Percentiles rank a stretch among this genome's conserved stretches.
Conservation (phyloP, 1,139 yeast genomes). For the Hyphopichia khmerensis region DNA sequence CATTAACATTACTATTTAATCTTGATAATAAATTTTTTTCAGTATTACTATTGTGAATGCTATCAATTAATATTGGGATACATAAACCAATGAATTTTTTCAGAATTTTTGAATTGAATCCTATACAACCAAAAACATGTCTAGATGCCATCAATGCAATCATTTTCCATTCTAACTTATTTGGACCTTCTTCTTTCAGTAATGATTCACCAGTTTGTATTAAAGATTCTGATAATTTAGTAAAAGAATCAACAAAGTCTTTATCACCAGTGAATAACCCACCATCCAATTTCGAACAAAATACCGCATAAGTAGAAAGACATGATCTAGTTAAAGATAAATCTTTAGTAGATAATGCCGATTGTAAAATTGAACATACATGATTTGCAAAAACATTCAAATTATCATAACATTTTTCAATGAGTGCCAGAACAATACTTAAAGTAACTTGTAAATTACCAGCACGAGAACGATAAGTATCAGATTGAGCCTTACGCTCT, state of each 20-base stretch:
- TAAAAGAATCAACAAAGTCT: constrained; percentile 53
- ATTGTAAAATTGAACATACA: constrained; percentile 48
- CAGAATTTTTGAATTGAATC: constrained; percentile 37
- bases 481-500: constrained; percentile 60
- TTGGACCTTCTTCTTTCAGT: constrained; percentile 27
- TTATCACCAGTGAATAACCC: constrained; percentile 73
- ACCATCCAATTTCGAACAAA: constrained; percentile 66
- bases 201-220: constrained; percentile 22
- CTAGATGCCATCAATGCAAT: constrained; percentile 46
- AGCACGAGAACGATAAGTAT: constrained; percentile 58
- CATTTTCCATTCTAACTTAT: constrained; percentile 48
- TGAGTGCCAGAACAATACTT: constrained; percentile 65
- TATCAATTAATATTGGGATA: constrained; percentile 41
- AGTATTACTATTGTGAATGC: constrained; percentile 20
- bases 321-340: constrained; percentile 55
- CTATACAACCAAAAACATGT: constrained; percentile 43
- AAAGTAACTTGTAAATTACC: constrained; percentile 87
- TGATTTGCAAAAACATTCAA: constrained; percentile 76
- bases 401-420: constrained; percentile 77
- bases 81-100: constrained; percentile 35
- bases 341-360: constrained; percentile 51
- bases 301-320: constrained; percentile 50
- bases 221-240: constrained; percentile 37
- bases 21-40: constrained; percentile 18
- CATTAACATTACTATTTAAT: constrained; percentile 23